Evolutionary conservation across 345 rosid genomes (phyloP).

Genomic region (Corchorus olitorius): DNA sequence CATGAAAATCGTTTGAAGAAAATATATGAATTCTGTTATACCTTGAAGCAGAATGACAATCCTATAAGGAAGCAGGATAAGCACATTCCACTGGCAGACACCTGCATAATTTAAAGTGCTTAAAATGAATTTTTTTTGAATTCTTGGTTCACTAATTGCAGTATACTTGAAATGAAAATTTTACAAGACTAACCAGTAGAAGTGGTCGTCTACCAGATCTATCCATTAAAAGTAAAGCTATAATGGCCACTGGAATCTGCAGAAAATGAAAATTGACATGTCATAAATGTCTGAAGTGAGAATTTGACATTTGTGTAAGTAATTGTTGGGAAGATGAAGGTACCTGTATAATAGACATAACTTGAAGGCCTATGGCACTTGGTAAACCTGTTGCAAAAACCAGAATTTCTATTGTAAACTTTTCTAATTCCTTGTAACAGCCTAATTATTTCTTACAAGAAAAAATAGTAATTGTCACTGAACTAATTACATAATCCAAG

Average conservation of each 20-base stretch:
- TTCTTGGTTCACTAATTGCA: not conserved
- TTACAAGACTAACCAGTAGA: conserved; percentile 40
- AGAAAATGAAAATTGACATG: not conserved
- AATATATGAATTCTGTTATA: conserved; percentile 4
- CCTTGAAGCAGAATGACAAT: conserved; percentile 54
- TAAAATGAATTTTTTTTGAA: no score
- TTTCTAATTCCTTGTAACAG: not conserved
- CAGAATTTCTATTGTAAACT: not conserved
- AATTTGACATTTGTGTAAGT: not conserved
- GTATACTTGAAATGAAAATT: not conserved
- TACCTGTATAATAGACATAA: conserved; percentile 47
- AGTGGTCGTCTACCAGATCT: conserved; percentile 56
- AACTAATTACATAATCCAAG: not conserved
- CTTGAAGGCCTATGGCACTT: conserved; percentile 41
- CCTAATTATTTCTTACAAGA: not conserved
- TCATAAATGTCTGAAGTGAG: not conserved
- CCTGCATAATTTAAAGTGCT: conserved; percentile 29
- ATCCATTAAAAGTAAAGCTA: conserved; percentile 46
- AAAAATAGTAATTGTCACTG: not conserved
- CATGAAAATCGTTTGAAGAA: not conserved
- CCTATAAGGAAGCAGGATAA: conserved; percentile 40
- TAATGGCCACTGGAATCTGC: conserved; percentile 38
- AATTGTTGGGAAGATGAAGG: not conserved
- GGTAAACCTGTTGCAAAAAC: conserved; percentile 35
- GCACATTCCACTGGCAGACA: conserved; percentile 51